These are phyloP conservation scores for Botrytis deweyae DNA, from an alignment of 2,329 filamentous ascomycete genomes.

Conservation along the genomic window DNA sequence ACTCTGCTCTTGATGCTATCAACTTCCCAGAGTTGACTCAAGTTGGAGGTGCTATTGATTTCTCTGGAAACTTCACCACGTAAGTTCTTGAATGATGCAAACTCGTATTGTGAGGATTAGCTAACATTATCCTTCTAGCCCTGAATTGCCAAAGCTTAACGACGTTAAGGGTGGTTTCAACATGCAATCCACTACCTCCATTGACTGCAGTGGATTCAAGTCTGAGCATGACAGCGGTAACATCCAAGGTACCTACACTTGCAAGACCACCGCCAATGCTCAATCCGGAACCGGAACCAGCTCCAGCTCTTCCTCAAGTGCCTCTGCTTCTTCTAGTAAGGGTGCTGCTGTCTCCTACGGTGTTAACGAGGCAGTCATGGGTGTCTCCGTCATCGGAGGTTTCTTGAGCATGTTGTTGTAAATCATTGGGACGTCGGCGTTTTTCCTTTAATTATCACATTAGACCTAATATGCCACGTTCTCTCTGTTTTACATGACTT, in stretches of 20 bases:
- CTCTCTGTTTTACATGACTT: constrained; percentile 33
- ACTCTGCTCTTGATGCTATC: constrained; percentile 69
- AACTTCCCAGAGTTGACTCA: constrained; percentile 61
- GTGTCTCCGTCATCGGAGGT: constrained; percentile 46
- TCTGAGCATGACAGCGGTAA: constrained; percentile 38
- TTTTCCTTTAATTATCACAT: constrained; percentile 39
- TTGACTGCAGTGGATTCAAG: constrained; percentile 36
- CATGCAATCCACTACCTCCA: constrained; percentile 42
- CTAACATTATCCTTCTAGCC: constrained; percentile 51
- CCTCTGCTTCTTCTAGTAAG: constrained; percentile 38
- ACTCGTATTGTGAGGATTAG: not conserved
- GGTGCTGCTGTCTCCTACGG: constrained; percentile 42
- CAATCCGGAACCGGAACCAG: constrained; percentile 37
- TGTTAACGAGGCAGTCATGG: constrained; percentile 42
- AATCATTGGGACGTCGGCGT: constrained; percentile 40
- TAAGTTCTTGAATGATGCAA: constrained; percentile 49
- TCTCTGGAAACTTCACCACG: constrained; percentile 81
- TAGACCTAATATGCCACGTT: constrained; percentile 42
- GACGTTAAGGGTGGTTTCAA: constrained; percentile 72
- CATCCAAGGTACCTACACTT: constrained; percentile 50
- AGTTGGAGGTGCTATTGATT: constrained; percentile 77
- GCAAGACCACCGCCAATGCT: constrained; percentile 38
- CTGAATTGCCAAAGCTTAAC: constrained; percentile 64
- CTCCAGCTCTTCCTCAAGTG: constrained; percentile 30
- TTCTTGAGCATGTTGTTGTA: constrained; percentile 48